phyloP scores from a whole-genome alignment of 164 flowering plant genomes.

The Kalanchoe fedtschenkoi region DNA sequence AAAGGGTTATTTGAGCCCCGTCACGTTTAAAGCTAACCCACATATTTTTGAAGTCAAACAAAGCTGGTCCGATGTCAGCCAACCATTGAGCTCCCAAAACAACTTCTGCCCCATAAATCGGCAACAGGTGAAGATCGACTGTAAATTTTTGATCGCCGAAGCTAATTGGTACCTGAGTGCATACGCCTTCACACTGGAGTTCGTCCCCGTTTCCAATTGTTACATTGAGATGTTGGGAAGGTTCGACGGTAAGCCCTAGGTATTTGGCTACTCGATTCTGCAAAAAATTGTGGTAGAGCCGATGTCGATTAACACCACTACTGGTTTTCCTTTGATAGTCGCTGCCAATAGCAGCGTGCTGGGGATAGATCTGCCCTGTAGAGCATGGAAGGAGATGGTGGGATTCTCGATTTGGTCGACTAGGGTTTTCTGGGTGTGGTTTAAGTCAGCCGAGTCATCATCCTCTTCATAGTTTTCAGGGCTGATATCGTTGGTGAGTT shows the following conservation, averaged over 20 bases:
- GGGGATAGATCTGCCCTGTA: neutral
- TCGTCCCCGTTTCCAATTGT: neutral
- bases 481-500: neutral
- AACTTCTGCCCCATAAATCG: no score
- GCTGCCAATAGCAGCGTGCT: neutral
- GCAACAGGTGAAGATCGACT: no score
- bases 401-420: neutral
- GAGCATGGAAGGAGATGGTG: slow-evolving; percentile 9
- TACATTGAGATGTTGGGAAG: slow-evolving; percentile 4
- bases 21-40: no score
- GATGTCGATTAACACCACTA: slow-evolving; percentile 3
- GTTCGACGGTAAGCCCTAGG: neutral
- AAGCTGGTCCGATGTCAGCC: no score
- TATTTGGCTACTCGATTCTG: neutral
- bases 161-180: neutral
- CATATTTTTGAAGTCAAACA: no score
- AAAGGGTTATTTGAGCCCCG: no score
- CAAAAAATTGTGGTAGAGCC: slow-evolving; percentile 10
- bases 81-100: no score
- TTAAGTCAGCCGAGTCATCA: no score
- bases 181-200: neutral
- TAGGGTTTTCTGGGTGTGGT: no score
- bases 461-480: slow-evolving; percentile 13
- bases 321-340: neutral
- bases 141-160: no score